Evolutionary conservation across 177 flowering plant genomes (phyloP), one percentile per base, ranked within the genome.

Genomic region (Telopea speciosissima): DNA sequence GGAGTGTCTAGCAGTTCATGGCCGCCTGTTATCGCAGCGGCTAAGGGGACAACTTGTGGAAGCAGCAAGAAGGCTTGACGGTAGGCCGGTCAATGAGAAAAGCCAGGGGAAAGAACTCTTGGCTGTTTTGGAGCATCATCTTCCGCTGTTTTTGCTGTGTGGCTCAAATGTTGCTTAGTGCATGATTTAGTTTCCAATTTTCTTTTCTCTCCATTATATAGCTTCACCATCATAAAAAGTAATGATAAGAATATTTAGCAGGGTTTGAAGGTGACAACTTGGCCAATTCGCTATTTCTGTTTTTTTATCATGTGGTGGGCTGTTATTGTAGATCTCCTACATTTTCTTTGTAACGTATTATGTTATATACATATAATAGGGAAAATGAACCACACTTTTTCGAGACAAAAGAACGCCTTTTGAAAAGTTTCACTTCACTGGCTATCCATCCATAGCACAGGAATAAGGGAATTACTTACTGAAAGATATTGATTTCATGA

Each of bases 21-120:
- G 97, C 3, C 28, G 74, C 40, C 72, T 93, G 78, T 70, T 89
- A 7, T 82, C 98, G 0, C 98, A 93, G 62, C 77, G 86, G 76
- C 80, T 87, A 13, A 84, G 93, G 74, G 97, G 97, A 8, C 90
- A 87, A 72, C 93, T 93, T 9, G 87, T 93, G 59, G 96, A 87
- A 78, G 97, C 97, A 0, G 90, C 81, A 2, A 83, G 82, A 72
- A 85, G 90, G 83, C 89, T 93, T 11, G 84, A 83, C 28, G 78
- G 77, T 62, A 75, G 66, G 65, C 74, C 67, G 1, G 66, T 81
- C 1, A 89, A 83, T 45, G 89, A 82, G 76, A 79, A 73, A 42
- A 75, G 76, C 68, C 87, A 85, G 40, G 83, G 87, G 49, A 75
- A 74, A 71, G 87, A 90, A 72, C 88, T 92, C 23, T 68, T 92